Evolutionary conservation across 345 rosid genomes (phyloP).

Genomic region (Eucalyptus rudis): DNA sequence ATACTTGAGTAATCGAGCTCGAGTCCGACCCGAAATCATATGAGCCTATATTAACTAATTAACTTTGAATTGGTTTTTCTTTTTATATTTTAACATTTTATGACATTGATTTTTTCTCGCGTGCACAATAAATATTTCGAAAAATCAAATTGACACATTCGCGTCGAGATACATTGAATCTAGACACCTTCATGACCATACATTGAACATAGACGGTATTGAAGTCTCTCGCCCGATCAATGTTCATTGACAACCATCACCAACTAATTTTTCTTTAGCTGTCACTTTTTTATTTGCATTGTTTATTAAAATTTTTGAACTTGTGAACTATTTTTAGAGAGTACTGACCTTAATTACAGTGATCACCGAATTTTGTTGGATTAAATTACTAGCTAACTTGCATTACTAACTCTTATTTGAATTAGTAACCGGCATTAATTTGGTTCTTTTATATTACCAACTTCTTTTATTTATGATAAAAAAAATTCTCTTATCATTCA

Average conservation of each 20-base stretch:
- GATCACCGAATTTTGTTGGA: not conserved
- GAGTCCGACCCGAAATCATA: accelerated
- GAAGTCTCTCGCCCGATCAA: not conserved
- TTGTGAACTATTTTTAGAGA: not conserved
- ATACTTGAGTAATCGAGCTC: too few species aligned
- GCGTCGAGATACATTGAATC: not conserved
- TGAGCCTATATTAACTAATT: too few species aligned
- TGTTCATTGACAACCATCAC: not conserved
- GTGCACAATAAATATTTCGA: too few species aligned
- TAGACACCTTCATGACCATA: not conserved
- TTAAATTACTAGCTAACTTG: not conserved
- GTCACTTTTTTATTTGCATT: too few species aligned
- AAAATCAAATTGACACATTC: too few species aligned
- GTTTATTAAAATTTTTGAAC: not conserved
- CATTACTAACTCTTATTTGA: not conserved
- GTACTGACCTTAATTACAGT: not conserved
- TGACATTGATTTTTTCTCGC: too few species aligned
- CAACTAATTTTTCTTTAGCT: not conserved
- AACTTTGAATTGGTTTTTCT: too few species aligned
- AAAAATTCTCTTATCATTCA: not conserved
- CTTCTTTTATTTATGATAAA: not conserved
- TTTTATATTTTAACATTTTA: too few species aligned
- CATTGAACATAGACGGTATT: not conserved
- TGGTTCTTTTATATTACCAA: not conserved
- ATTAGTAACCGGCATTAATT: not conserved